These are phyloP conservation scores for Mangifera indica DNA, from an alignment of 345 rosid species.

Conservation along the genomic window DNA sequence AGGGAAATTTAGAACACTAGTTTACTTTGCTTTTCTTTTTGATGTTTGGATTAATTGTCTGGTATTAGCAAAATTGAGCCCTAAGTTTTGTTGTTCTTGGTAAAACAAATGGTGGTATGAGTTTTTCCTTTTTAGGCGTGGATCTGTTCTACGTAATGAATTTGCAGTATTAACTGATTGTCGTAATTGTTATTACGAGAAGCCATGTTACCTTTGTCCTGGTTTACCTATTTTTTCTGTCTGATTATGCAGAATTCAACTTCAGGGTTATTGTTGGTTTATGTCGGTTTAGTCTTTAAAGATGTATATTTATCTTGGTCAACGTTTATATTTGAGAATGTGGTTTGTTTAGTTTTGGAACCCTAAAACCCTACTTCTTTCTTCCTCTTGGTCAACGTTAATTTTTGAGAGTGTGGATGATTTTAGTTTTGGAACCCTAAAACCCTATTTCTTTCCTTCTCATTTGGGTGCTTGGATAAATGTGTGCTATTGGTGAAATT, in stretches of 20 bases:
- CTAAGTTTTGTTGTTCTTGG: background rate
- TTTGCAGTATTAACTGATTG: background rate
- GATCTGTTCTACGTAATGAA: background rate
- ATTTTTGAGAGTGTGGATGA: background rate
- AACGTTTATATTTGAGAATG: background rate
- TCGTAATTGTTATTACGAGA: background rate
- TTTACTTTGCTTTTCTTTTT: background rate
- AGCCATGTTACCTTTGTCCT: background rate
- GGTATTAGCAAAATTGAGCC: background rate
- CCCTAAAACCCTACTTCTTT: conserved; percentile 7
- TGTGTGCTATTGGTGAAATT: background rate
- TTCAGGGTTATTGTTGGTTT: too few relatives aligned
- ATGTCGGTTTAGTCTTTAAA: too few relatives aligned
- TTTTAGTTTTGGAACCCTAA: too few relatives aligned
- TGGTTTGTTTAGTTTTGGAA: background rate
- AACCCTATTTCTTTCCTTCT: conserved; percentile 9
- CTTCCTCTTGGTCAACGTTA: too few relatives aligned
- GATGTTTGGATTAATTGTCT: background rate
- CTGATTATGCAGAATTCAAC: too few relatives aligned
- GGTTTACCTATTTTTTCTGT: too few relatives aligned
- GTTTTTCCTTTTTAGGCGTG: background rate
- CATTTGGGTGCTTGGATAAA: background rate
- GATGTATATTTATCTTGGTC: background rate
- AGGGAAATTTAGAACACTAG: background rate
- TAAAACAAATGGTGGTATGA: background rate